Base-by-base conservation (phyloP, 2,329 filamentous ascomycete species). In the Parasarocladium wereldwijsianum region DNA sequence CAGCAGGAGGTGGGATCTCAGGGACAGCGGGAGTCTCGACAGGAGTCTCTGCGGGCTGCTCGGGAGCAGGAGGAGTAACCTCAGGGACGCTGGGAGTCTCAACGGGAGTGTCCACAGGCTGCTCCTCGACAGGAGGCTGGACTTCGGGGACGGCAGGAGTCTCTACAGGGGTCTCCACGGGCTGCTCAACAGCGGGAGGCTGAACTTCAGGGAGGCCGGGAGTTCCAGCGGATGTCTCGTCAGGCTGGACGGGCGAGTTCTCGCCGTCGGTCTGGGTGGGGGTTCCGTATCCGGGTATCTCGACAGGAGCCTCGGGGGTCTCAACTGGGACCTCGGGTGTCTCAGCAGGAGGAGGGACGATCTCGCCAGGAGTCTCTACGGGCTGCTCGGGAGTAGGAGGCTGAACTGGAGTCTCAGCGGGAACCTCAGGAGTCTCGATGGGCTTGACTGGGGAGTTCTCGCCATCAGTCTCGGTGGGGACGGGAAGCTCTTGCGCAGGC, bases 311-410 rank as follows among this genome's bases (percentile, higher is more conserved):
- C 16, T 18, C 15, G 8, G 24, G 24, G 13, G 24, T 26, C 24
- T 26, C 24, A 16, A 26, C 24, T n/a, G n/a, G n/a, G 13, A 16
- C 13, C 8, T 14, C 24, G 13, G 24, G 24, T n/a, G 17, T 28
- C 26, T 28, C 26, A 12, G 16, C n/a, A 19, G 26, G 26, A 11
- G 26, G n/a, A n/a, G n/a, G n/a, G n/a, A n/a, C n/a, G n/a, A n/a
- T 28, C n/a, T 28, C 26, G 26, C 18, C 13, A 5, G n/a, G 15
- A 8, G 19, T 21, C 19, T 21, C 8, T 8, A 21, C n/a, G 8
- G 19, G 19, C 19, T 8, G 19, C 19, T 21, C 19, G 19, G n/a
- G 8, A n/a, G n/a, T 21, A n/a, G n/a, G 8, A 21, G n/a, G 19
- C 19, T 21, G 8, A 21, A n/a, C n/a, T 8, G 19, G n/a, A n/a